A percentile compares a stretch with the other conserved stretches of the same genome.
Conservation (phyloP, 2,329 filamentous ascomycete genomes). For the Mycocentrospora acerina region DNA sequence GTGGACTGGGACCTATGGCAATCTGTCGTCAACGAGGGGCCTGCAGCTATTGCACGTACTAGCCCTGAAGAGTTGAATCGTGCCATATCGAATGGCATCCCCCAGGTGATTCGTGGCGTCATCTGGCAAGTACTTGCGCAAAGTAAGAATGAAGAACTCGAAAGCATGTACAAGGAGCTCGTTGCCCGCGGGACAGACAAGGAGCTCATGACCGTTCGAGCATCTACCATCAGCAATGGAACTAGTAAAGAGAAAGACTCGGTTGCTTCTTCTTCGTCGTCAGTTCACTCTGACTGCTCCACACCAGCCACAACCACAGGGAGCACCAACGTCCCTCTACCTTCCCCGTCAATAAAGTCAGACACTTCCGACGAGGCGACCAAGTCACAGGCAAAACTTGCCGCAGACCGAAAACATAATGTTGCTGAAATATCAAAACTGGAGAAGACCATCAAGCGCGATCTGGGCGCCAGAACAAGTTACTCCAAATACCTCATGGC, state of each 20-base stretch:
- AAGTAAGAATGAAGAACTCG: constrained; percentile 89
- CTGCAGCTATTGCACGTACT: constrained; percentile 80
- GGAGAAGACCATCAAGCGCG: constrained; percentile 87
- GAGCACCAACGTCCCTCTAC: constrained; percentile 34
- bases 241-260: constrained; percentile 65
- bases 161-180: constrained; percentile 82
- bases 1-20: constrained; percentile 99
- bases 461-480: constrained; percentile 88
- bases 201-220: constrained; percentile 49
- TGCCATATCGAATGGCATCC: constrained; percentile 91
- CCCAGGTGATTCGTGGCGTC: constrained; percentile 92
- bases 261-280: constrained; percentile 77
- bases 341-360: constrained; percentile 59
- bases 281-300: constrained; percentile 76
- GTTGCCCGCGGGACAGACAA: constrained; percentile 78
- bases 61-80: constrained; percentile 87
- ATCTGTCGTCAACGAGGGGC: constrained; percentile 90
- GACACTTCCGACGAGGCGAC: constrained; percentile 59
- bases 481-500: constrained; percentile 95
- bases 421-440: constrained; percentile 72
- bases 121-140: constrained; percentile 98
- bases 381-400: constrained; percentile 64
- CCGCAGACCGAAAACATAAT: constrained; percentile 74
- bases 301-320: constrained; percentile 57
- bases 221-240: constrained; percentile 44